Base-by-base conservation (phyloP, 371 early-diverging fungal species). In the Funneliformis caledonium region DNA sequence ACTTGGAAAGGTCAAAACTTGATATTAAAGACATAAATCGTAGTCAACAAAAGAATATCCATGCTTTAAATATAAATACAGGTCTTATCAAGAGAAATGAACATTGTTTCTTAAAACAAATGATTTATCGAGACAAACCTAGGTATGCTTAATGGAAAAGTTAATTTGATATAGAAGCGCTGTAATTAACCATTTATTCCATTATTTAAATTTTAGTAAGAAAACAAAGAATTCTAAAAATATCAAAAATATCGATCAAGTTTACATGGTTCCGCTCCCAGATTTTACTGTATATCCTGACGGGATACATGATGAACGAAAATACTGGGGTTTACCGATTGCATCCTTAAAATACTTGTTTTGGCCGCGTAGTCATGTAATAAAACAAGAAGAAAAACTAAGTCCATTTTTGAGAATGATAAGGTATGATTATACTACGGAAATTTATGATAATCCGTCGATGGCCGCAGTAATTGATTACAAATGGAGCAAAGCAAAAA, bases 241-340 rank as follows among this genome's bases (percentile, higher is more conserved):
- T 4, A 14, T 4, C 2, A 7, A 9, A 10, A 47, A 9, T 10
- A 0, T 52, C 14, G 19, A 64, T 64, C 64, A 64, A n/a, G 64
- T 64, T 64, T 64, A 64, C 33, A 45, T 72, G 22, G 72, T 72
- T 2, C 72, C 72, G 31, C 33, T 72, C 12, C 72, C 72, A 10
- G 42, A 72, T 72, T 50, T 72, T 12, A 72, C 72, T 10, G 72
- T 72, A 70, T 70, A 37, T 43, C 70, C 70, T 10, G 47, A 72
- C 1, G n/a, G 43, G 6, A 10, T 37, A 19, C 43, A 68, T 3
- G 43, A 68, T 33, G 12, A 68, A 42, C 26, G 19, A 68, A 12
- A 3, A 68, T 33, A 14, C 43, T 33, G 19, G 37, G 19, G 8
- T 3, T 14, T 37, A 19, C 68, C 37, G 11, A 9, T 64, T 11